Conservation (phyloP, 2,329 filamentous ascomycete species). For the Colletotrichum endophyticum region DNA sequence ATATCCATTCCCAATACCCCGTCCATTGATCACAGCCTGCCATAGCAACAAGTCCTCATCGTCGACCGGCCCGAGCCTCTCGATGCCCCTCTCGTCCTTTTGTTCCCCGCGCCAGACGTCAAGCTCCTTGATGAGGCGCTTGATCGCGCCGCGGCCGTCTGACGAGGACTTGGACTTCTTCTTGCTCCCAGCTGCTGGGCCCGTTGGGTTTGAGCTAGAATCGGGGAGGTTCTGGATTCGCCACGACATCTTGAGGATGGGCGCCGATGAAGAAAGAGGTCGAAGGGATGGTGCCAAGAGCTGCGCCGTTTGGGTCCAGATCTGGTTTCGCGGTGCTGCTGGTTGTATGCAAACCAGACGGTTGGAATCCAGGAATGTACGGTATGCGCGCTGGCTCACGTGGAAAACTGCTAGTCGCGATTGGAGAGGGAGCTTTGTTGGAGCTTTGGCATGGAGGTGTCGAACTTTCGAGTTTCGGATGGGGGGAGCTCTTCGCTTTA, state of each 20-base stretch:
- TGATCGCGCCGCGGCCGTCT: slow-evolving; percentile 49
- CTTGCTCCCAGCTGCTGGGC: slow-evolving; percentile 18
- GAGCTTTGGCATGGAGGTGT: background rate
- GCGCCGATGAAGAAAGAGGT: background rate
- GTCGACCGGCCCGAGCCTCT: slow-evolving; percentile 59
- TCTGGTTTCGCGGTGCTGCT: background rate
- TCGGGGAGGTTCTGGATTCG: slow-evolving; percentile 21
- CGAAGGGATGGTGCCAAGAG: background rate
- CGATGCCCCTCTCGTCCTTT: slow-evolving; percentile 56
- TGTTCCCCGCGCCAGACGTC: slow-evolving; percentile 56
- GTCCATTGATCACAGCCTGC: slow-evolving; percentile 66
- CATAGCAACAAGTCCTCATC: slow-evolving; percentile 62
- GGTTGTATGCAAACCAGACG: background rate
- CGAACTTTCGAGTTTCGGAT: background rate
- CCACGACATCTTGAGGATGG: slow-evolving; percentile 17
- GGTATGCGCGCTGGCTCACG: background rate
- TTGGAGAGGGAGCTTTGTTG: background rate
- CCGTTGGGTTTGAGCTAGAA: slow-evolving; percentile 3
- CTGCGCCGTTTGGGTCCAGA: background rate
- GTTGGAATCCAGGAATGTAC: background rate
- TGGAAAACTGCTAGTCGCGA: background rate
- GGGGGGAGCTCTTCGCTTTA: background rate
- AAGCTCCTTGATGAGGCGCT: slow-evolving; percentile 64
- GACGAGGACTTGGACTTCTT: slow-evolving; percentile 33
- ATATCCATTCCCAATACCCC: slow-evolving; percentile 59